Base-by-base conservation (phyloP, 148 eudicot species). In the Spergularia marina region DNA sequence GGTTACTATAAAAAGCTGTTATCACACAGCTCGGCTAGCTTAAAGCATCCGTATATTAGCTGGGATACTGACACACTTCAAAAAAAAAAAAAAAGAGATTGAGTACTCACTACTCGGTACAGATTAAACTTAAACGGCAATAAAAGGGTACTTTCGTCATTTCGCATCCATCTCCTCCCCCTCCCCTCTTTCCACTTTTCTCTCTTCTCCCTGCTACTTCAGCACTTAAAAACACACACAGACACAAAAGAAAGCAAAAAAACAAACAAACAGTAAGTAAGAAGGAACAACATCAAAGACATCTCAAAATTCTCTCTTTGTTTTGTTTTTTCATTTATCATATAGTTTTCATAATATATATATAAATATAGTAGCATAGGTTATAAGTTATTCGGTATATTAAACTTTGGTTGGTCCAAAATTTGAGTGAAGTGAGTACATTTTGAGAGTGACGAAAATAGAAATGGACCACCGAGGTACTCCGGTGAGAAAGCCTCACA, bases 401-500 rank as follows among this genome's bases (percentile, higher is more conserved):
- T 21, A 11, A 41, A 0, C 14, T 12, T 25, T 12, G 21, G 30
- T 53, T 53, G 58, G 4, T 14, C 16, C 20, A 8, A 20, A n/a
- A 61, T 62, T 62, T 52, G 16, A 15, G 10, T 30, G 36, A 30
- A 40, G 17, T 23, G 5, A 13, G n/a, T 17, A 15, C 51, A 55
- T 59, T 64, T 67, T 55, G 17, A 4, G 13, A 40, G 17, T 23
- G 10, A 10, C 6, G 40, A 25, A 13, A 0, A 2, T 5, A 62
- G 40, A 51, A 25, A 82, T 82, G 84, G 84, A 82, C 10, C 78
- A 82, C 39, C 47, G 84, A 18, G 78, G 72, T 18, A 87, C 95
- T 18, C 96, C 96, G 74, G 96, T 90, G 81, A 86, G 96, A 70
- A 89, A 89, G 82, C 85, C 97, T 8, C 91, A 92, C 86, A 89